Percentiles rank a stretch among this genome's conserved stretches.
phyloP scores from a whole-genome alignment of 805 yeast genomes.

The Zygosaccharomyces lentus region DNA sequence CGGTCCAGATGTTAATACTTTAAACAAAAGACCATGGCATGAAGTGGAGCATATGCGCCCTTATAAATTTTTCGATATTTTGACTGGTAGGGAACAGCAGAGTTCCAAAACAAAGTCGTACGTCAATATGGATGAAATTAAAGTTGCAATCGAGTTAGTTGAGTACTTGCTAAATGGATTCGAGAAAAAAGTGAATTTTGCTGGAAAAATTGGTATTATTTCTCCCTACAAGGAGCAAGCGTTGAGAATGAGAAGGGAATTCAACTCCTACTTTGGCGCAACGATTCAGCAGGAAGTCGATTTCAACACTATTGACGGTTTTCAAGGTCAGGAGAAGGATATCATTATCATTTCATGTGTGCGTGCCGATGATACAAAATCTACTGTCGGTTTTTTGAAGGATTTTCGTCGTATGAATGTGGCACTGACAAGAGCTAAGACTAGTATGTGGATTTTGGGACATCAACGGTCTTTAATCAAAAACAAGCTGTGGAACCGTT shows the following conservation, averaged over 20 bases:
- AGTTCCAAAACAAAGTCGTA: conserved; percentile 64
- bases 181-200: conserved; percentile 47
- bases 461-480: conserved; percentile 58
- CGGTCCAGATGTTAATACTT: conserved; percentile 65
- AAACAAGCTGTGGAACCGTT: conserved; percentile 68
- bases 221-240: conserved; percentile 95
- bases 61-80: conserved; percentile 70
- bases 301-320: conserved; percentile 95
- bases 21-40: conserved; percentile 77
- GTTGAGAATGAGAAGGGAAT: conserved; percentile 49
- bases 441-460: conserved; percentile 91
- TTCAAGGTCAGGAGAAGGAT: conserved; percentile 97
- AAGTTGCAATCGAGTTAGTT: conserved; percentile 64
- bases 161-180: conserved; percentile 46
- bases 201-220: conserved; percentile 79
- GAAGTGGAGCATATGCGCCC: conserved; percentile 53
- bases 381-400: conserved; percentile 79
- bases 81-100: conserved; percentile 60
- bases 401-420: conserved; percentile 96
- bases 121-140: conserved; percentile 67
- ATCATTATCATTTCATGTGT: conserved; percentile 93
- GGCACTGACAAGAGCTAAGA: conserved; percentile 88
- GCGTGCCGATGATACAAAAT: conserved; percentile 59
- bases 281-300: conserved; percentile 63
- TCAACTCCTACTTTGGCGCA: conserved; percentile 58